Conservation (phyloP, 768 basidiomycete species). For the Agrocybe praecox region DNA sequence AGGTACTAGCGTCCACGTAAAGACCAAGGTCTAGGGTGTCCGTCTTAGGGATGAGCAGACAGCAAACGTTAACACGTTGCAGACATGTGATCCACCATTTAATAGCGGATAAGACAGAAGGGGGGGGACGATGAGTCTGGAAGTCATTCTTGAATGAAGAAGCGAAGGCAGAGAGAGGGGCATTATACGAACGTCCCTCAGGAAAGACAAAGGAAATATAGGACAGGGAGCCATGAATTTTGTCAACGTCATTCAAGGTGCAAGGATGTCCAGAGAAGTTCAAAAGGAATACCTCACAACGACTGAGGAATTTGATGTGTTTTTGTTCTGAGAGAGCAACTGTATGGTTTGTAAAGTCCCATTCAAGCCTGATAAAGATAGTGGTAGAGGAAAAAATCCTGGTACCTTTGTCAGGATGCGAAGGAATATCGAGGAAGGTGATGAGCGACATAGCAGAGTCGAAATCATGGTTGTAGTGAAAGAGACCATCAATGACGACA, state of each 20-base stretch:
- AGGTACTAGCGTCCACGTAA: slow-evolving; percentile 39
- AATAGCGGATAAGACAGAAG: slow-evolving; percentile 14
- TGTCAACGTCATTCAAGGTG: neutral
- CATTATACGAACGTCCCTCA: slow-evolving; percentile 27
- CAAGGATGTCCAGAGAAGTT: too few species aligned
- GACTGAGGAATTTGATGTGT: too few species aligned
- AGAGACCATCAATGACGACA: too few species aligned
- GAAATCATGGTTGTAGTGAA: too few species aligned
- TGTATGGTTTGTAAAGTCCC: too few species aligned
- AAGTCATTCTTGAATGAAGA: slow-evolving; percentile 16
- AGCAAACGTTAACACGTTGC: neutral
- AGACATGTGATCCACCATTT: slow-evolving; percentile 30
- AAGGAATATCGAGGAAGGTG: too few species aligned
- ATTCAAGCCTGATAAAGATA: too few species aligned
- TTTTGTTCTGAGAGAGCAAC: too few species aligned
- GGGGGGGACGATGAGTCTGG: neutral
- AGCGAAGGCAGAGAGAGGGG: slow-evolving; percentile 25
- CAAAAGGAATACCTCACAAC: too few species aligned
- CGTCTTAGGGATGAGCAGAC: slow-evolving; percentile 13
- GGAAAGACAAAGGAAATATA: slow-evolving; percentile 32
- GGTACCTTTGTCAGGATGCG: too few species aligned
- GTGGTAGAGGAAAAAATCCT: too few species aligned
- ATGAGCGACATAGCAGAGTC: too few species aligned
- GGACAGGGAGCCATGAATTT: slow-evolving; percentile 32
- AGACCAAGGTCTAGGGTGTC: slow-evolving; percentile 17